Percentiles rank a stretch among this genome's conserved stretches.
Evolutionary conservation across 441 rosid species (phyloP).

Genomic region (Kokia cookei): DNA sequence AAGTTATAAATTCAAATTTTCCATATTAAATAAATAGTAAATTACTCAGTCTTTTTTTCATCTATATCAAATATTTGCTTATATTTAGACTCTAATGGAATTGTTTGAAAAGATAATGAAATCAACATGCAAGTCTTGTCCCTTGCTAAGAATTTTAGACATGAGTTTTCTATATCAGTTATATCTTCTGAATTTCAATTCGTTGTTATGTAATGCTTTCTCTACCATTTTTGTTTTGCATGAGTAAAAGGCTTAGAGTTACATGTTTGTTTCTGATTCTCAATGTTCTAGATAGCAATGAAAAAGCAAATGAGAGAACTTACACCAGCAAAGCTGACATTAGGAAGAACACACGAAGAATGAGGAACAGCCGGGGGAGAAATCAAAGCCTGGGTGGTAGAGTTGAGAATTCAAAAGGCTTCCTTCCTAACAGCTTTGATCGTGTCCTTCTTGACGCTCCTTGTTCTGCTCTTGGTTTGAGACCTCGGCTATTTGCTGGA

Average conservation of each 20-base stretch:
- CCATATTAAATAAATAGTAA: neutral
- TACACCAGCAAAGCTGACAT: slow-evolving; percentile 58
- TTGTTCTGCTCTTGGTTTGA: slow-evolving; percentile 96
- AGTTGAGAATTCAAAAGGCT: slow-evolving; percentile 77
- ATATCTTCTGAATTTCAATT: neutral
- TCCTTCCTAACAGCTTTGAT: slow-evolving; percentile 77
- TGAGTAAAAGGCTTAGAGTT: neutral
- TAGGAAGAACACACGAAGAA: slow-evolving; percentile 62
- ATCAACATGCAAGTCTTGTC: neutral
- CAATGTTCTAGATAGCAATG: slow-evolving; percentile 49
- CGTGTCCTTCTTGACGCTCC: slow-evolving; percentile 96
- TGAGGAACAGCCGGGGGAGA: slow-evolving; percentile 93
- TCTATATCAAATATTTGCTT: neutral
- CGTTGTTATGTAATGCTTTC: neutral
- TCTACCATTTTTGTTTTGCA: neutral
- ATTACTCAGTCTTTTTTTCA: slow-evolving; percentile 1
- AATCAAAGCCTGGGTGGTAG: slow-evolving; percentile 71
- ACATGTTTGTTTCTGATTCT: slow-evolving; percentile 24
- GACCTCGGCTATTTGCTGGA: slow-evolving; percentile 86
- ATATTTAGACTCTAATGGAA: neutral
- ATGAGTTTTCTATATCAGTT: neutral
- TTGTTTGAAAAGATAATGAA: neutral
- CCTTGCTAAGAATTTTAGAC: neutral
- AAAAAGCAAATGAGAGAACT: slow-evolving; percentile 42
- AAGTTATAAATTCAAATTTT: neutral